Base-by-base conservation (phyloP, 2,329 filamentous ascomycete species). In the Xylaria sp. region DNA sequence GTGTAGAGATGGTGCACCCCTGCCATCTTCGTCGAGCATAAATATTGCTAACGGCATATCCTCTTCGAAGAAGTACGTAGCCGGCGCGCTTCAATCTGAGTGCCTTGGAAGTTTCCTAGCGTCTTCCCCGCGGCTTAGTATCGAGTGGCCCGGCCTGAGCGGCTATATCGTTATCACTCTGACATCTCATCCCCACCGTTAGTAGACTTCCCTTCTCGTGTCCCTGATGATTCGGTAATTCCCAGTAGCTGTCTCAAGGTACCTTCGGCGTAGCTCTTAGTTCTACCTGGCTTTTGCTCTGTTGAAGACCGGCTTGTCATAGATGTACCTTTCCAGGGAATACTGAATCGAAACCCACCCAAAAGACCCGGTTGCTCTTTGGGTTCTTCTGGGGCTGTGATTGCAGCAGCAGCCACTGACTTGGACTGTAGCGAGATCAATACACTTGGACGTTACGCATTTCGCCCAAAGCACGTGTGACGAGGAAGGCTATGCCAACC, bases 241-340 rank as follows among this genome's bases (percentile, higher is more conserved):
- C 80, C 84, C 12, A 90, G 77, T 20, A 90, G 75, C 48, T 86
- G 82, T 62, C 86, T 81, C 25, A 90, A 78, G 62, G 84, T 88
- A 1, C 86, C 86, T 75, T 88, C 87, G 0, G 87, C 87, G 72
- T 86, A 82, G 67, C 84, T 82, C 60, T 77, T 73, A 50, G 77
- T 72, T 72, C 76, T 72, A 45, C 60, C 59, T 63, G 73, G 63
- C 68, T 74, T 66, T 46, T 70, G 64, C n/a, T 43, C 34, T 23
- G 48, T 30, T 30, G 60, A 71, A 65, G 18, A 74, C 61, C 4
- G 66, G 63, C 3, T 32, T 72, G 70, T 48, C 69, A 45, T 41
- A 20, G 52, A 56, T n/a, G 36, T 59, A n/a, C 62, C 72, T 36
- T 75, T 79, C 83, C 84, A 86, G 0, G 81, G 81, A 7, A 86